Evolutionary conservation across 768 basidiomycete genomes (phyloP).

Genomic region (Chiua virens): DNA sequence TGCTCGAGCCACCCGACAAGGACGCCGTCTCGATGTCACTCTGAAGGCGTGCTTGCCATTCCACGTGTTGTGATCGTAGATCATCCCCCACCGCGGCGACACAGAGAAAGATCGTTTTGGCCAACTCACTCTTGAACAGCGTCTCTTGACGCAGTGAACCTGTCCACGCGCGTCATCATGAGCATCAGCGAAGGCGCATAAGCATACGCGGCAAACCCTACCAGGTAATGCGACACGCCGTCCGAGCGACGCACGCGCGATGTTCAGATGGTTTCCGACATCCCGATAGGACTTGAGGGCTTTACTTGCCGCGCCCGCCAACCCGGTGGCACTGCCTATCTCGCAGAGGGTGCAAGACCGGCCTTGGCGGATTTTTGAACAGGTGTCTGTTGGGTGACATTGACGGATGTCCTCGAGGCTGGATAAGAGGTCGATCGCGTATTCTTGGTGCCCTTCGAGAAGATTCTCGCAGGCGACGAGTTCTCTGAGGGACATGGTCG

Average conservation of each 20-base stretch:
- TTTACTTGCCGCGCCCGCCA: constrained; percentile 6
- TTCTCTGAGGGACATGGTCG: constrained; percentile 13
- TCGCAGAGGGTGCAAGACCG: constrained; percentile 12
- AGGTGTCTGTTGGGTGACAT: background rate
- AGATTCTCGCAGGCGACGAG: constrained; percentile 13
- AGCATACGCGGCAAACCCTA: background rate
- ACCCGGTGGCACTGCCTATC: constrained; percentile 3
- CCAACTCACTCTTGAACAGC: constrained; percentile 3
- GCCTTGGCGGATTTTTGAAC: background rate
- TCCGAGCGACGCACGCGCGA: constrained; percentile 5
- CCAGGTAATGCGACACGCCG: background rate
- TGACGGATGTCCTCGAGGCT: constrained; percentile 1
- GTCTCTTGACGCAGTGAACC: background rate
- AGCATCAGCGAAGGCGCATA: background rate
- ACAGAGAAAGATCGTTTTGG: constrained; percentile 7
- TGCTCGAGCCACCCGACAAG: background rate
- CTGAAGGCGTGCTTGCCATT: constrained; percentile 15
- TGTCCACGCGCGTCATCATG: background rate
- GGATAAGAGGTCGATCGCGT: constrained; percentile 11
- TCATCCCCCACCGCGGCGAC: constrained; percentile 10
- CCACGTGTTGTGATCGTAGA: constrained; percentile 13
- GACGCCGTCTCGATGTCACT: background rate
- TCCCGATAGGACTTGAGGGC: constrained; percentile 6
- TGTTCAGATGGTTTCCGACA: constrained; percentile 4
- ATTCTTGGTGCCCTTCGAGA: constrained; percentile 9